phyloP scores from a whole-genome alignment of 2,329 filamentous ascomycete genomes.

The Coniochaeta sp. region DNA sequence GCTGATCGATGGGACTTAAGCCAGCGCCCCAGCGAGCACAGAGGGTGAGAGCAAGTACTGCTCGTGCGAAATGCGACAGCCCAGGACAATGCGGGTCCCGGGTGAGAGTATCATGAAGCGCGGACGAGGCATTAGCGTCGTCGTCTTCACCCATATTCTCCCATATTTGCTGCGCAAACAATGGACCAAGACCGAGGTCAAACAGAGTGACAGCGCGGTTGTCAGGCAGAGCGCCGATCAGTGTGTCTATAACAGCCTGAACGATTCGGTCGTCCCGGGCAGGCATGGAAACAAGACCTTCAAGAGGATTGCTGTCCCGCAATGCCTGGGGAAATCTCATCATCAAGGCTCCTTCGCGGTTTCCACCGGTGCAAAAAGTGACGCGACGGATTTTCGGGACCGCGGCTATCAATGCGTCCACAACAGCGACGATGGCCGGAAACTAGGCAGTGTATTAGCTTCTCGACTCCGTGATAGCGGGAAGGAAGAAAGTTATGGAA shows the following conservation, averaged over 20 bases:
- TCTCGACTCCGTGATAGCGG: not conserved
- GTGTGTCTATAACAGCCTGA: constrained; percentile 26
- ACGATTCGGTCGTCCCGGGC: constrained; percentile 16
- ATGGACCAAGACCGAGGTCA: constrained; percentile 29
- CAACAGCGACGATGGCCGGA: constrained; percentile 72
- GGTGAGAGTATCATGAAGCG: constrained; percentile 65
- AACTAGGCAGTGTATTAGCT: constrained; percentile 50
- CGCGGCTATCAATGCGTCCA: constrained; percentile 64
- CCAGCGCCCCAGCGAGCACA: constrained; percentile 69
- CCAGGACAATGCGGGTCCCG: constrained; percentile 65
- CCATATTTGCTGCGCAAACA: constrained; percentile 48
- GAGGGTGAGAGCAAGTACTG: constrained; percentile 62
- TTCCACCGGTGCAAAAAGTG: constrained; percentile 78
- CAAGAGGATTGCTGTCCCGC: constrained; percentile 59
- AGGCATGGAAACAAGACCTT: not conserved
- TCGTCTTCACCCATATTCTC: constrained; percentile 37
- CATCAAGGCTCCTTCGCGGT: constrained; percentile 76
- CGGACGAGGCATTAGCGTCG: constrained; percentile 55
- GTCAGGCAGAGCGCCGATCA: constrained; percentile 35
- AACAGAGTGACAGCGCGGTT: constrained; percentile 32
- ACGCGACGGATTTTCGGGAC: constrained; percentile 66
- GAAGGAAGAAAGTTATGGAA: not conserved
- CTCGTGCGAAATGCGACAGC: constrained; percentile 64
- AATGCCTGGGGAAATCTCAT: constrained; percentile 54
- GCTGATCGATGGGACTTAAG: constrained; percentile 38